Evolutionary conservation across 495 filamentous ascomycete genomes (phyloP).

Genomic region (Talaromyces borbonicus): DNA sequence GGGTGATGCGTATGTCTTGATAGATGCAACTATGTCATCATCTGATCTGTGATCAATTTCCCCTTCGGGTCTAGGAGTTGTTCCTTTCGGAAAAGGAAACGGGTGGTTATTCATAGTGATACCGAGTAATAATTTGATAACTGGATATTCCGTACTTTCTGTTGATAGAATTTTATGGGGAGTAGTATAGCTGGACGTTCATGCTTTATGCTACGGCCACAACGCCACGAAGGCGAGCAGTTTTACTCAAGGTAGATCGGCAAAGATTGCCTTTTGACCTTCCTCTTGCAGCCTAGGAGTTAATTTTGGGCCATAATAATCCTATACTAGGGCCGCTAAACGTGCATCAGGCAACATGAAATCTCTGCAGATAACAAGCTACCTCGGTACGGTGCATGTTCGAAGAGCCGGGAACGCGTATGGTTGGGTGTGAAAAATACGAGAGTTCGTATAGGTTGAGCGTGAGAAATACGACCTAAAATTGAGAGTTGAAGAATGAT

Average conservation of each 20-base stretch:
- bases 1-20: slow-evolving; percentile 10
- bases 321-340: background rate
- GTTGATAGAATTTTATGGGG: background rate
- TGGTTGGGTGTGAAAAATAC: no score
- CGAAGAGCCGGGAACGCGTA: background rate
- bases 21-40: slow-evolving; percentile 1
- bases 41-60: background rate
- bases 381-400: background rate
- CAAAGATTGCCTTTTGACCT: background rate
- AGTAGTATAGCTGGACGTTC: background rate
- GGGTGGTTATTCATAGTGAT: background rate
- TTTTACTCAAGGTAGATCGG: background rate
- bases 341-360: background rate
- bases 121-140: background rate
- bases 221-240: background rate
- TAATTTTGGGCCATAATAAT: background rate
- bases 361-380: background rate
- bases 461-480: background rate
- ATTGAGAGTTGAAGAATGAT: background rate
- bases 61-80: background rate
- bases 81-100: background rate
- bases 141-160: background rate
- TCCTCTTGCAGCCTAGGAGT: background rate
- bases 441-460: background rate
- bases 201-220: background rate